phyloP scores from a whole-genome alignment of 2,329 filamentous ascomycete genomes.

The Aspergillus sp. region DNA sequence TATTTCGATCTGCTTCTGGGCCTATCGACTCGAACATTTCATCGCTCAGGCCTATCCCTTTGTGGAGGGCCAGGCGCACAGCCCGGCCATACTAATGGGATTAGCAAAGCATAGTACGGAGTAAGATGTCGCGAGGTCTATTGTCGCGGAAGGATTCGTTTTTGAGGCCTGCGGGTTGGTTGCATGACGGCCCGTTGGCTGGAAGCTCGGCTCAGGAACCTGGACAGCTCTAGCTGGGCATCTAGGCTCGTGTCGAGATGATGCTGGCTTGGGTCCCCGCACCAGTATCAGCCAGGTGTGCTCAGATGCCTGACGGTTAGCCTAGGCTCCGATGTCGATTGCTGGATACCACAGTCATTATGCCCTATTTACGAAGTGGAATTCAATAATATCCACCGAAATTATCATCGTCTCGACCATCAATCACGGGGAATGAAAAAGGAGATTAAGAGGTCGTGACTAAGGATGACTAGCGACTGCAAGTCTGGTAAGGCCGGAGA shows the following conservation, averaged over 20 bases:
- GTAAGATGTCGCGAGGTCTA: not conserved
- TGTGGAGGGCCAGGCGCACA: not conserved
- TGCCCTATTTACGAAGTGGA: too few species aligned
- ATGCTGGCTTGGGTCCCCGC: not conserved
- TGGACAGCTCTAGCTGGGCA: not conserved
- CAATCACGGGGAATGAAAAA: not conserved
- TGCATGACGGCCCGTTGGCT: constrained; percentile 5
- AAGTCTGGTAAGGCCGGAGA: not conserved
- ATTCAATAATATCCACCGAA: not conserved
- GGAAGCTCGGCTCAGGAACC: constrained; percentile 1
- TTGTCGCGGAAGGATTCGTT: not conserved
- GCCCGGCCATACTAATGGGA: not conserved
- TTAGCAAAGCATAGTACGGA: not conserved
- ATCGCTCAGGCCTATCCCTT: too few species aligned
- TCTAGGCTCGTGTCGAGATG: not conserved
- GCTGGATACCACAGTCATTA: too few species aligned
- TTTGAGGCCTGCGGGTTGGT: not conserved
- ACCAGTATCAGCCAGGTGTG: not conserved
- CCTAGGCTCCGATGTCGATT: not conserved
- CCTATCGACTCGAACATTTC: not conserved
- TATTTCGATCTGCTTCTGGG: not conserved
- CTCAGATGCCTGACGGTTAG: not conserved
- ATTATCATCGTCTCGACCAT: not conserved
- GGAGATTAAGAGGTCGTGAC: not conserved
- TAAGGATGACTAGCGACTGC: constrained; percentile 4